Conservation (phyloP, 2,329 filamentous ascomycete species). For the Sarocladiaceae sp. region DNA sequence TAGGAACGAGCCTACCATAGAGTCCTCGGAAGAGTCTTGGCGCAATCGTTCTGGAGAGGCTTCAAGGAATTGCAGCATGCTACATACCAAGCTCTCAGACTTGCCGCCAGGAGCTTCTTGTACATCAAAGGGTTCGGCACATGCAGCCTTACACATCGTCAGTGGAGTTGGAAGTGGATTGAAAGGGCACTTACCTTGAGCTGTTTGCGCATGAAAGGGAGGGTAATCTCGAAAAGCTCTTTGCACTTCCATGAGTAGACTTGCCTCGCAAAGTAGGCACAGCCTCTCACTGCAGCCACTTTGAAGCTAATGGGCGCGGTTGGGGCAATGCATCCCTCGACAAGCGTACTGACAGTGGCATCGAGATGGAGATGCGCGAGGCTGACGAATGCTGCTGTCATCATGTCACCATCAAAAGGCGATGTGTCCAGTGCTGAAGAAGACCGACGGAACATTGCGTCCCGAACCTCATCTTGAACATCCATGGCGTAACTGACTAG, state of each 20-base stretch:
- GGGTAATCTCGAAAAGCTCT: slow-evolving; percentile 50
- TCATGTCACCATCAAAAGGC: slow-evolving; percentile 58
- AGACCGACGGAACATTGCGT: slow-evolving; percentile 58
- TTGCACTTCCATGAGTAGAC: slow-evolving; percentile 44
- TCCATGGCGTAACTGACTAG: slow-evolving; percentile 65
- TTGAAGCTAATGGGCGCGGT: slow-evolving; percentile 57
- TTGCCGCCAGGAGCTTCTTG: slow-evolving; percentile 6
- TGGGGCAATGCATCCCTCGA: slow-evolving; percentile 52
- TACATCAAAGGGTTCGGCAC: slow-evolving; percentile 6
- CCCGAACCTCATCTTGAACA: slow-evolving; percentile 64
- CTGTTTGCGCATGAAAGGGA: slow-evolving; percentile 53
- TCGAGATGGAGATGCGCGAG: slow-evolving; percentile 59
- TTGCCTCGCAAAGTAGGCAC: slow-evolving; percentile 57
- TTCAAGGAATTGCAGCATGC: slow-evolving; percentile 53
- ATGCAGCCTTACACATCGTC: background rate
- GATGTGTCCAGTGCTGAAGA: slow-evolving; percentile 41
- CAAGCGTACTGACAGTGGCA: slow-evolving; percentile 51
- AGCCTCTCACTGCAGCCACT: slow-evolving; percentile 58
- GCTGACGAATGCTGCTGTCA: slow-evolving; percentile 64
- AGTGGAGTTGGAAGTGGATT: background rate
- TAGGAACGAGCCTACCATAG: slow-evolving; percentile 37
- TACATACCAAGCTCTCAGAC: slow-evolving; percentile 21
- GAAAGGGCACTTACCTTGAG: slow-evolving; percentile 42
- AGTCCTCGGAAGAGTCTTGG: slow-evolving; percentile 20
- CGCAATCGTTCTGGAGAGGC: slow-evolving; percentile 37